phyloP scores from a whole-genome alignment of 1,284 basidiomycete species.

The Ustilago tritici region DNA sequence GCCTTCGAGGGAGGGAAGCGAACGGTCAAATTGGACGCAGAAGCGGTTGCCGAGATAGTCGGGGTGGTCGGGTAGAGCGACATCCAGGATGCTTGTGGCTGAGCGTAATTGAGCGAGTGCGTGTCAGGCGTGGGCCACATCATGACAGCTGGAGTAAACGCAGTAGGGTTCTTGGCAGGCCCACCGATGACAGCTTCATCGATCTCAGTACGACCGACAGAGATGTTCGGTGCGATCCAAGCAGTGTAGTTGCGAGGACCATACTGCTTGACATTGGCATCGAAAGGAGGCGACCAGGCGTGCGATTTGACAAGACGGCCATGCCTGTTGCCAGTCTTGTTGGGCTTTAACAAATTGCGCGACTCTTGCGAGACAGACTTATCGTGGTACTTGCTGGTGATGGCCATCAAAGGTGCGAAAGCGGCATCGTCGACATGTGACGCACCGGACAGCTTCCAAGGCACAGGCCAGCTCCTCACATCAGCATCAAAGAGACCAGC shows the following conservation, averaged over 20 bases:
- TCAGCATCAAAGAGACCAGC: constrained; percentile 19
- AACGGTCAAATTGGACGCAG: constrained; percentile 31
- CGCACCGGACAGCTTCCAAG: constrained; percentile 34
- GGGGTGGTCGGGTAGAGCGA: constrained; percentile 38
- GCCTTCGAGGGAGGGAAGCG: constrained; percentile 33
- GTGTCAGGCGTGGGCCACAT: constrained; percentile 29
- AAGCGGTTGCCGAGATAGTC: constrained; percentile 31
- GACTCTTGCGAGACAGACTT: constrained; percentile 31
- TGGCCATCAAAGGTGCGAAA: constrained; percentile 35
- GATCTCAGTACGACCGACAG: constrained; percentile 40
- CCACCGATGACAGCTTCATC: constrained; percentile 36
- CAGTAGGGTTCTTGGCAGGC: constrained; percentile 35
- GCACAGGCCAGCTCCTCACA: constrained; percentile 34
- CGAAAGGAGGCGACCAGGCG: constrained; percentile 39
- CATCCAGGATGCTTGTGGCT: constrained; percentile 31
- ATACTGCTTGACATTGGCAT: constrained; percentile 31
- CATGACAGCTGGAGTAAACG: constrained; percentile 35
- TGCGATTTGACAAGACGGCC: constrained; percentile 28
- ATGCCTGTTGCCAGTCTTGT: constrained; percentile 11
- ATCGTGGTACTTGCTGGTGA: constrained; percentile 39
- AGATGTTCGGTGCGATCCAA: constrained; percentile 32
- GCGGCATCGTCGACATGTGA: constrained; percentile 31
- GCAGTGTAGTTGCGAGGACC: constrained; percentile 47
- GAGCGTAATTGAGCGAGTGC: constrained; percentile 22
- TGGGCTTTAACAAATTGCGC: constrained; percentile 17